Base-by-base conservation (phyloP, 768 basidiomycete genomes). In the Pleurotus djamor region DNA sequence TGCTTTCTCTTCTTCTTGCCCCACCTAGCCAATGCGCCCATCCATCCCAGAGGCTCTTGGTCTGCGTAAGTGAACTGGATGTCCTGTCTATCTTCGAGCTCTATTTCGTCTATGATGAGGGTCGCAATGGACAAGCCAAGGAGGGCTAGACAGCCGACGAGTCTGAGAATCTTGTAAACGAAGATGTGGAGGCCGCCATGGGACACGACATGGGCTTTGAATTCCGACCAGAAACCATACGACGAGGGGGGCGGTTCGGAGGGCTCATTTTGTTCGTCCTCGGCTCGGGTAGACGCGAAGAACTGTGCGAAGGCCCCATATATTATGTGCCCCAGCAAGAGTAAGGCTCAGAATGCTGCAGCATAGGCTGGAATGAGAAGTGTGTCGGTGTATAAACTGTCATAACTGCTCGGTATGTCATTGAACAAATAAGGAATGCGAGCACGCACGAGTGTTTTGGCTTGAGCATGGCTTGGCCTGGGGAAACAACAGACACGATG, bases 131-230 rank as follows among this genome's bases (percentile, higher is more conserved):
- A 82, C 13, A 88, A 66, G 4, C 71, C 78, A 21, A 88, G 71
- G n/a, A 88, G 74, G 2, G 72, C 68, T 32, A 79, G 68, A 51
- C 78, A 76, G 33, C 76, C 76, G 2, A 81, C 56, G 4, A 84
- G 69, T 21, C 86, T 76, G 1, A 73, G 63, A 35, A 83, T 54
- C 61, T 80, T 81, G 69, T 78, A 79, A 12, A 66, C 65, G 67
- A 83, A 85, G 28, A 83, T 79, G 12, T 69, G 68, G 4, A 67
- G 61, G 8, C 85, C 85, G 4, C 83, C 81, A 56, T 80, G 77
- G 10, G 68, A 63, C 13, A 65, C 54, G 34, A 84, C 67, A 63
- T 83, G 81, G 34, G 64, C 68, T 38, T 68, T 69, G 52, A 79
- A 64, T 51, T 78, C 76, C 28, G 68, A 66, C 34, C 68, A 56